phyloP scores from a whole-genome alignment of 257 asterid species.

The Gynochthodes officinalis region DNA sequence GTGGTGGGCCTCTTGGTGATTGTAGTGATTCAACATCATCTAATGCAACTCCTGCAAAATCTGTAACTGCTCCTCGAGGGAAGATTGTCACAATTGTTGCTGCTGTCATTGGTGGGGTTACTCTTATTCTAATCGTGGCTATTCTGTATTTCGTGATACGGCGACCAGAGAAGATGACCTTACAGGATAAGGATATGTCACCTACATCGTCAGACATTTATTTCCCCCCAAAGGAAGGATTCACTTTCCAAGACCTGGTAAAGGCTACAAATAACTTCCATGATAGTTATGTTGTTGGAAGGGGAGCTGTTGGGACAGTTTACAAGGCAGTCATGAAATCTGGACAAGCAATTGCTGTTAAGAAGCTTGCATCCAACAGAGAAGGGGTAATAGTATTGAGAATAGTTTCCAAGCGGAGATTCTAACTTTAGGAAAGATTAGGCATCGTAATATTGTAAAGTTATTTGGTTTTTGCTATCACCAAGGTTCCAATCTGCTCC shows the following conservation, averaged over 20 bases:
- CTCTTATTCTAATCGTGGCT: conserved; percentile 61
- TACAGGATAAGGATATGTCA: conserved; percentile 44
- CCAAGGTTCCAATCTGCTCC: conserved; percentile 82
- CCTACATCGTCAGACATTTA: conserved; percentile 66
- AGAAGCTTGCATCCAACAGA: conserved; percentile 77
- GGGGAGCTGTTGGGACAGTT: conserved; percentile 88
- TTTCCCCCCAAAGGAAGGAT: conserved; percentile 89
- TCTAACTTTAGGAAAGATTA: conserved; percentile 73
- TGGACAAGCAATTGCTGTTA: conserved; percentile 62
- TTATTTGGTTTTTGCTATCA: conserved; percentile 83
- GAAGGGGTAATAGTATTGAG: conserved; percentile 70
- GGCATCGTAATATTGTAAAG: conserved; percentile 93
- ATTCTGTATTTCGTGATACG: conserved; percentile 64
- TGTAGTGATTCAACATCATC: conserved; percentile 35
- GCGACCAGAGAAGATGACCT: conserved; percentile 43
- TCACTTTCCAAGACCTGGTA: conserved; percentile 81
- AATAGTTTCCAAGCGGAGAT: conserved; percentile 82
- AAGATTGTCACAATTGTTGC: conserved; percentile 64
- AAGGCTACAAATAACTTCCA: conserved; percentile 83
- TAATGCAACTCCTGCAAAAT: conserved; percentile 22
- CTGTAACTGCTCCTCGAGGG: conserved; percentile 39
- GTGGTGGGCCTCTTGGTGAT: conserved; percentile 80
- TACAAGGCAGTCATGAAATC: conserved; percentile 76
- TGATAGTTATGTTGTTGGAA: conserved; percentile 64
- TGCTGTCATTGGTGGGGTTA: conserved; percentile 71